A percentile compares a stretch with the other conserved stretches of the same genome.
phyloP scores from a whole-genome alignment of 345 rosid species.

The Aquilaria yunnanensis region DNA sequence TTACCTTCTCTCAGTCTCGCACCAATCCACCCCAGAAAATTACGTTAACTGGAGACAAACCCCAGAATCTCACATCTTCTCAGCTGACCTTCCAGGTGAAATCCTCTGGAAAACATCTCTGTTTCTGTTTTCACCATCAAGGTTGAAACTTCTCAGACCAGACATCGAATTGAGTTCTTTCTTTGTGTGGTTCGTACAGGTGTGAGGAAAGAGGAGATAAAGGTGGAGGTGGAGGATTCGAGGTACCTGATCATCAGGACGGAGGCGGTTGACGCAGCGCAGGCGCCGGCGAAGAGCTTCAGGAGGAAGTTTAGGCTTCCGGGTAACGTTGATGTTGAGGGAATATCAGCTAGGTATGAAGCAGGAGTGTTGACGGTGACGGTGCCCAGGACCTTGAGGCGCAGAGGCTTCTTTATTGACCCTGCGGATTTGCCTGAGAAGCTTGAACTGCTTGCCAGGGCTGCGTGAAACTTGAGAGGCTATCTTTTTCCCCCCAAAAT shows the following conservation, averaged over 20 bases:
- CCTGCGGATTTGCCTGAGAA: slow-evolving; percentile 43
- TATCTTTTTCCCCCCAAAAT: too few species aligned
- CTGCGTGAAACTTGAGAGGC: slow-evolving; percentile 41
- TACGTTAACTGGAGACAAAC: slow-evolving; percentile 63
- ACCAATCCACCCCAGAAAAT: slow-evolving; percentile 34
- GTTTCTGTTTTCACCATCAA: background rate
- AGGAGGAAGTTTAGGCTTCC: slow-evolving; percentile 73
- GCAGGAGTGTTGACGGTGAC: slow-evolving; percentile 61
- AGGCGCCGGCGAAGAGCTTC: slow-evolving; percentile 38
- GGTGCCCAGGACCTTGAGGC: slow-evolving; percentile 41
- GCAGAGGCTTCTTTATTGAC: slow-evolving; percentile 43
- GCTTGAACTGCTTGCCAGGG: slow-evolving; percentile 64
- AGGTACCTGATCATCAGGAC: slow-evolving; percentile 58
- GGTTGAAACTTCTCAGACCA: background rate
- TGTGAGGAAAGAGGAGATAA: slow-evolving; percentile 68
- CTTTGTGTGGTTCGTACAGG: slow-evolving; percentile 30
- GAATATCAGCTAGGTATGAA: slow-evolving; percentile 61
- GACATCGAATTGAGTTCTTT: background rate
- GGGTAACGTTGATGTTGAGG: slow-evolving; percentile 35
- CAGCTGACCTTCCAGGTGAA: slow-evolving; percentile 68
- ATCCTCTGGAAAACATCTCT: background rate
- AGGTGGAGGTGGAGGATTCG: slow-evolving; percentile 71
- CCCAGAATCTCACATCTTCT: slow-evolving; percentile 60
- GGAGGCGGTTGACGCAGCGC: slow-evolving; percentile 30
- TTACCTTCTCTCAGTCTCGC: slow-evolving; percentile 21